Percentiles rank a stretch among this genome's conserved stretches.
These are phyloP conservation scores for Achaetomiella virescens DNA, from an alignment of 495 filamentous ascomycete species.

Conservation along the genomic window DNA sequence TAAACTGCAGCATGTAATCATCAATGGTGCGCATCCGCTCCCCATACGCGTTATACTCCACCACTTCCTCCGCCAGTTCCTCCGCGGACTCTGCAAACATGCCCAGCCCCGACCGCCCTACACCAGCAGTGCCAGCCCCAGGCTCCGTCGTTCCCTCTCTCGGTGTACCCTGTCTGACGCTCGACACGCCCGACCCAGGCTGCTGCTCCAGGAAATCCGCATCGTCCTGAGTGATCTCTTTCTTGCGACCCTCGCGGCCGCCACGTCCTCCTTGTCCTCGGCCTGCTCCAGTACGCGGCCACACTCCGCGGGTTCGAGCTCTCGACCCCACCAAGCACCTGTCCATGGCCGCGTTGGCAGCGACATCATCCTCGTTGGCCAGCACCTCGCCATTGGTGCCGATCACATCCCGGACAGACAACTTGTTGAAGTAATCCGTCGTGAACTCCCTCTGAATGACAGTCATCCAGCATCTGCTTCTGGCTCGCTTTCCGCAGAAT, in stretches of 20 bases:
- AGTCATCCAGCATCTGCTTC: constrained; percentile 92
- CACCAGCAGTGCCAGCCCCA: neutral
- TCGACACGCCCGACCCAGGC: constrained; percentile 41
- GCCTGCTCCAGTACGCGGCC: constrained; percentile 71
- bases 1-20: constrained; percentile 75
- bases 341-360: constrained; percentile 78
- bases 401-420: constrained; percentile 64
- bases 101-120: constrained; percentile 35
- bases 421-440: constrained; percentile 90
- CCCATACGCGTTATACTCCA: constrained; percentile 52
- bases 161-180: constrained; percentile 39
- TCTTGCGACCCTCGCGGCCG: constrained; percentile 83
- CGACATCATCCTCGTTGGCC: constrained; percentile 54
- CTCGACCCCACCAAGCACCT: constrained; percentile 63
- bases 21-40: constrained; percentile 59
- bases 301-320: constrained; percentile 40
- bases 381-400: constrained; percentile 51
- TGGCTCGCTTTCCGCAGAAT: constrained; percentile 95
- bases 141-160: constrained; percentile 36
- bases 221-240: constrained; percentile 82
- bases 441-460: constrained; percentile 99
- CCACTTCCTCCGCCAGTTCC: constrained; percentile 30
- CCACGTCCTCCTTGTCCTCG: constrained; percentile 88
- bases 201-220: constrained; percentile 85
- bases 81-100: constrained; percentile 33